Evolutionary conservation across 2,329 filamentous ascomycete species (phyloP), one percentile per base, ranked within the genome.

Genomic region (Juglanconis sp.): DNA sequence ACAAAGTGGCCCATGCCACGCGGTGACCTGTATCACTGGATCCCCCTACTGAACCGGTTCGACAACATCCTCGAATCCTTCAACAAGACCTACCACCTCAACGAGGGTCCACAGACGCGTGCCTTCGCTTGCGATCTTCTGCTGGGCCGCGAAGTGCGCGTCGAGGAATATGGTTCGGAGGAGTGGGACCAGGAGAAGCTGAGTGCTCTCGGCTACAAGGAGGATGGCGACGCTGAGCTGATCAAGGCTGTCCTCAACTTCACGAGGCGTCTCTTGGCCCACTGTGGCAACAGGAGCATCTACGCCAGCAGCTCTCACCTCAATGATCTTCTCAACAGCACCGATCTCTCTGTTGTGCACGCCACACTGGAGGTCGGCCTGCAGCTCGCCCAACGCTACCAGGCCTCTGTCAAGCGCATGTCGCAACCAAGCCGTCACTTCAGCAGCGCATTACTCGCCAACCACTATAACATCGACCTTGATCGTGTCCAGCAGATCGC

Each of bases 11-110:
- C 93, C 2, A 96, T 98, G 70, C 94, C 94, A 44, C 87, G 94
- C 73, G 96, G 95, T 63, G 95, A 99, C 73, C 80, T 98, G 35
- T 98, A 98, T 73, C 94, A 99, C 80, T 99, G 96, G 96, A 97
- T 99, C 66, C 88, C 91, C 34, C 83, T 96, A 31, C 78, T 99
- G 62, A 96, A 99, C 74, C 88, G 92, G 60, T 98, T 99, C 74
- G 95, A 99, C 75, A 86, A 85, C 69, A 87, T 98, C 65, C 79
- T 99, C 46, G 91, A 96, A 68, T 80, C 86, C 44, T 92, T 96
- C 72, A 92, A 88, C 73, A 81, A 85, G 59, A 87, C 86, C 65
- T 99, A 99, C 77, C 86, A 86, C 63, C 80, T 99, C 59, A 85
- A 86, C 63, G 83, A 89, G 61, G 92, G 91, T 0, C 92, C 92